Percentiles rank a stretch among this genome's conserved stretches.
Evolutionary conservation across 768 basidiomycete species (phyloP).

Genomic region (Boletus vinaceobasis): DNA sequence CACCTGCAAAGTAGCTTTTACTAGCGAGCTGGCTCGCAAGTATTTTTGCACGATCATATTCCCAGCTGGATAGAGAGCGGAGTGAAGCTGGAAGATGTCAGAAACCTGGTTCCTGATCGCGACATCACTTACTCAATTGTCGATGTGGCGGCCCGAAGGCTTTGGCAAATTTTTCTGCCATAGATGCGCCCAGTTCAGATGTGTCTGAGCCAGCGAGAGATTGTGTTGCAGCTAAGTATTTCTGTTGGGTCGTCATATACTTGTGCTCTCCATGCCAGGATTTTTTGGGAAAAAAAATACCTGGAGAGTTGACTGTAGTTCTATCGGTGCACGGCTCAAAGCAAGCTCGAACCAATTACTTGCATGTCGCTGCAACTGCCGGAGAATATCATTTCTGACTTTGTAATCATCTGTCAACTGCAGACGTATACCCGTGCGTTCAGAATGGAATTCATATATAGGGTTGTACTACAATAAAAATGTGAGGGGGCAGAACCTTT

Average conservation of each 20-base stretch:
- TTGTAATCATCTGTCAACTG: conserved; percentile 84
- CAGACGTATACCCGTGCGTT: conserved; percentile 68
- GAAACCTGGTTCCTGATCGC: not conserved
- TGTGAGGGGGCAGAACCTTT: not conserved
- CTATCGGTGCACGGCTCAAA: conserved; percentile 84
- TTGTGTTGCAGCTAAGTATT: conserved; percentile 81
- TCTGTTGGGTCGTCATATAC: conserved; percentile 43
- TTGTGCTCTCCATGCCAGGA: not conserved
- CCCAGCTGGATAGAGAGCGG: conserved; percentile 54
- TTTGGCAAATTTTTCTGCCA: conserved; percentile 84
- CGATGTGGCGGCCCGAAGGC: conserved; percentile 74
- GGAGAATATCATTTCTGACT: conserved; percentile 80
- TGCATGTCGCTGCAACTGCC: conserved; percentile 69
- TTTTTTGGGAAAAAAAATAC: conserved; percentile 37
- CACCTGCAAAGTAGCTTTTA: conserved; percentile 88
- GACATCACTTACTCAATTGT: conserved; percentile 58
- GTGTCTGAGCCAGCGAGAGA: conserved; percentile 65
- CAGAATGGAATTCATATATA: conserved; percentile 76
- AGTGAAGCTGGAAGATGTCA: conserved; percentile 46
- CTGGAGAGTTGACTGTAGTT: conserved; percentile 89
- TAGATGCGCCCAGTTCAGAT: conserved; percentile 86
- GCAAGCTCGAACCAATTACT: conserved; percentile 85
- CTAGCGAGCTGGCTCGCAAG: conserved; percentile 84
- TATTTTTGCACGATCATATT: conserved; percentile 76
- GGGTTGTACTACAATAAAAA: conserved; percentile 74